Conservation (phyloP, 2,329 filamentous ascomycete genomes). For the Sporothrix euskadiensis region DNA sequence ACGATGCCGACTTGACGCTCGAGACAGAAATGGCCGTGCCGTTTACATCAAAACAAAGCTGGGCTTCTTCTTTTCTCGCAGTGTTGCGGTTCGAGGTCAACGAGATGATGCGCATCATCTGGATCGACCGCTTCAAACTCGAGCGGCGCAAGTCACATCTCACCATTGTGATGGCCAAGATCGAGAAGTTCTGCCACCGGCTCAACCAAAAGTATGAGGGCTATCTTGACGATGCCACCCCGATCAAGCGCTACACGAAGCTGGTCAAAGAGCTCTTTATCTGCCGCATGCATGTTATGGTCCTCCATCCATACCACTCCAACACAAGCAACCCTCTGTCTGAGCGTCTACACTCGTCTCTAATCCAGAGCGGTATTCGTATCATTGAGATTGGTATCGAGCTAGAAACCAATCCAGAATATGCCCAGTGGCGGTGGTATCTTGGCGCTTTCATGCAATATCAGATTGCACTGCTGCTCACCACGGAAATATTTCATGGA, state of each 20-base stretch:
- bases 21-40: conserved; percentile 46
- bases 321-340: conserved; percentile 54
- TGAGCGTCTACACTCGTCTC: conserved; percentile 62
- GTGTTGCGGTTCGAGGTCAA: conserved; percentile 71
- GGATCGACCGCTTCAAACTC: conserved; percentile 67
- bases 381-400: conserved; percentile 52
- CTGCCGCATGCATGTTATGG: conserved; percentile 64
- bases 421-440: conserved; percentile 69
- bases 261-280: conserved; percentile 66
- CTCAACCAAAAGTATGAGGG: conserved; percentile 67
- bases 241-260: conserved; percentile 63
- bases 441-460: conserved; percentile 70
- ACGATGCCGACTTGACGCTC: conserved; percentile 62
- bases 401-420: conserved; percentile 47
- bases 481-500: conserved; percentile 66
- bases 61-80: conserved; percentile 68
- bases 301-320: conserved; percentile 66
- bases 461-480: conserved; percentile 67
- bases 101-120: conserved; percentile 70
- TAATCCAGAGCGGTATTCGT: conserved; percentile 61
- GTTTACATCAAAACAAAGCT: conserved; percentile 45
- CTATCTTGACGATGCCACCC: conserved; percentile 59
- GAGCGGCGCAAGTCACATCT: conserved; percentile 62
- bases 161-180: conserved; percentile 64
- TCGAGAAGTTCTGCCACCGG: conserved; percentile 65